Conservation (phyloP, 106 monocot genomes). For the Platanthera zijinensis region DNA sequence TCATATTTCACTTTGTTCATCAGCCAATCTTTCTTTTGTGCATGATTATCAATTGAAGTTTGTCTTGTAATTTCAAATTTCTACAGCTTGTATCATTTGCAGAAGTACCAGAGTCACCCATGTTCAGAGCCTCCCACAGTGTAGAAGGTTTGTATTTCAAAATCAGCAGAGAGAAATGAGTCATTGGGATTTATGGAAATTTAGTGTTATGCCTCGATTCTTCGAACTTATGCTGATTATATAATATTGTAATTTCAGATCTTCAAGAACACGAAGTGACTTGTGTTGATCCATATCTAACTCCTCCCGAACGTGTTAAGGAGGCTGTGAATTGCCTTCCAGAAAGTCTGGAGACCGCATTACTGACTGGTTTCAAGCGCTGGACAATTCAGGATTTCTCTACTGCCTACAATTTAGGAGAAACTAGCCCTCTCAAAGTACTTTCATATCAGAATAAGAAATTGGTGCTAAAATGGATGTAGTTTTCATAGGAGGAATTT, state of each 20-base stretch:
- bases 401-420: slow-evolving; percentile 55
- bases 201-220: background rate
- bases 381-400: slow-evolving; percentile 71
- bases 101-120: slow-evolving; percentile 59
- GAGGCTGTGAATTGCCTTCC: slow-evolving; percentile 57
- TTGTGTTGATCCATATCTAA: slow-evolving; percentile 27
- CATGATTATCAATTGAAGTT: background rate
- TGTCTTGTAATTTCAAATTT: background rate
- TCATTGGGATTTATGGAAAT: background rate
- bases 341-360: slow-evolving; percentile 10
- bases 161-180: background rate
- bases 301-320: slow-evolving; percentile 45
- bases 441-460: background rate
- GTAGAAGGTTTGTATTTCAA: slow-evolving; percentile 39
- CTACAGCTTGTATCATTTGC: slow-evolving; percentile 76
- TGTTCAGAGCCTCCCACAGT: slow-evolving; percentile 45
- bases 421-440: slow-evolving; percentile 65
- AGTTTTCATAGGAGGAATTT: background rate
- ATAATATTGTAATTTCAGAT: slow-evolving; percentile 23
- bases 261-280: slow-evolving; percentile 51
- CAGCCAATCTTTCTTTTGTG: background rate
- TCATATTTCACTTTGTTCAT: background rate
- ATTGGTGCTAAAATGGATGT: background rate
- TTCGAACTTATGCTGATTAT: background rate
- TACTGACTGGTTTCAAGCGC: slow-evolving; percentile 26